Conservation (phyloP, 1,284 basidiomycete species). For the Pseudozyma thailandica region DNA sequence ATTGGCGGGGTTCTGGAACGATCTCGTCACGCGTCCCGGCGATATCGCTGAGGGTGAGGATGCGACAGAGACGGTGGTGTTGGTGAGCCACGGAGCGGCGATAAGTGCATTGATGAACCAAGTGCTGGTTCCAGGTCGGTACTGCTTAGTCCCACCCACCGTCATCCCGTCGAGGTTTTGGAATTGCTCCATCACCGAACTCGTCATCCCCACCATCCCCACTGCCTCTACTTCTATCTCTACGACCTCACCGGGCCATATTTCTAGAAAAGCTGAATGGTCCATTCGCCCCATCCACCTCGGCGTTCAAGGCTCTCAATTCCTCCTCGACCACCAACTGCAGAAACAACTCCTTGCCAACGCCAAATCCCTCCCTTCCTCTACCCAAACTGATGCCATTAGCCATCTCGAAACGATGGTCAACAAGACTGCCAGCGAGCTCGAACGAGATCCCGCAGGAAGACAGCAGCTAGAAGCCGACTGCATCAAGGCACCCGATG, state of each 20-base stretch:
- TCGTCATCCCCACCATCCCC: constrained; percentile 34
- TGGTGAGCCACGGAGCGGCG: constrained; percentile 64
- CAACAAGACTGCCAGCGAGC: constrained; percentile 24
- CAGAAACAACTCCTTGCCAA: constrained; percentile 22
- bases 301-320: constrained; percentile 41
- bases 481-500: constrained; percentile 35
- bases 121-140: constrained; percentile 49
- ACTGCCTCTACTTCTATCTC: not conserved
- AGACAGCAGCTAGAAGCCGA: constrained; percentile 26
- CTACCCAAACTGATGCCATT: not conserved
- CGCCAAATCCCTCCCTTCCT: not conserved
- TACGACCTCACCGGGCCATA: constrained; percentile 10
- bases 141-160: constrained; percentile 25
- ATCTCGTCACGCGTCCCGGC: constrained; percentile 30
- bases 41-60: not conserved
- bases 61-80: constrained; percentile 45
- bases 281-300: constrained; percentile 40
- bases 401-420: constrained; percentile 24
- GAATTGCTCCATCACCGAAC: constrained; percentile 66
- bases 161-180: constrained; percentile 54
- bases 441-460: constrained; percentile 33
- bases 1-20: constrained; percentile 55
- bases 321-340: constrained; percentile 38
- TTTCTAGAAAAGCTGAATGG: constrained; percentile 19
- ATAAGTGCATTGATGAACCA: constrained; percentile 58